Percentiles rank a stretch among this genome's conserved stretches.
Evolutionary conservation across 768 basidiomycete genomes (phyloP).

Genomic region (Bullera alba): DNA sequence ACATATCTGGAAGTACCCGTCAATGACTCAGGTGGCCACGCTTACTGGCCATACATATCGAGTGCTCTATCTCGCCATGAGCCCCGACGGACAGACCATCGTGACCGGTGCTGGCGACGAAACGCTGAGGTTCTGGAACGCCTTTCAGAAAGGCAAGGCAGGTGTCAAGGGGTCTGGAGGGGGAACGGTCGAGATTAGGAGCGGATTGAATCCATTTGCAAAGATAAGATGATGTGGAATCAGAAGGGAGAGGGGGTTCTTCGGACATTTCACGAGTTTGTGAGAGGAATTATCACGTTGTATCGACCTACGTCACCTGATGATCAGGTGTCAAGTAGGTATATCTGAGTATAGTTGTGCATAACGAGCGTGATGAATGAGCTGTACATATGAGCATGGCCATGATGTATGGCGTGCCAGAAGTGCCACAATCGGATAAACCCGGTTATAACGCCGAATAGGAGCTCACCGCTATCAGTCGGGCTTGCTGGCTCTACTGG

Average conservation of each 20-base stretch:
- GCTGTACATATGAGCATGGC: no score
- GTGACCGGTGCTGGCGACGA: conserved; percentile 98
- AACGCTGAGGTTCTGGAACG: conserved; percentile 95
- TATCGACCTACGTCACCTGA: no score
- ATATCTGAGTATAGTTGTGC: no score
- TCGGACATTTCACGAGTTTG: neutral
- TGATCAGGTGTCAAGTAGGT: no score
- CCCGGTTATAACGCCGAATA: no score
- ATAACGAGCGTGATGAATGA: no score
- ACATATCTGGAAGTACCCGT: conserved; percentile 82
- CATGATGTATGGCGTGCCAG: no score
- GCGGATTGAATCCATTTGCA: conserved; percentile 25
- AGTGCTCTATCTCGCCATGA: conserved; percentile 94
- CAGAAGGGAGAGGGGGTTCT: neutral
- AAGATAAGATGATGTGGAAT: conserved; percentile 24
- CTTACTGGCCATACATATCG: conserved; percentile 91
- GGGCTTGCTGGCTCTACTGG: no score
- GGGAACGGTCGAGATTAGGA: neutral
- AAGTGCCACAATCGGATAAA: no score
- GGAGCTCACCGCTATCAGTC: no score
- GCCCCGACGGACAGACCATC: conserved; percentile 93
- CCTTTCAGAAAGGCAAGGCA: conserved; percentile 52
- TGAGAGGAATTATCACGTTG: no score
- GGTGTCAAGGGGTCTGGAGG: conserved; percentile 2
- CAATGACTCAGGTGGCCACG: conserved; percentile 86